Percentiles rank a stretch among this genome's conserved stretches.
Evolutionary conservation across 352 stramenopile genomes (phyloP).

Genomic region (Phytophthora multivora): DNA sequence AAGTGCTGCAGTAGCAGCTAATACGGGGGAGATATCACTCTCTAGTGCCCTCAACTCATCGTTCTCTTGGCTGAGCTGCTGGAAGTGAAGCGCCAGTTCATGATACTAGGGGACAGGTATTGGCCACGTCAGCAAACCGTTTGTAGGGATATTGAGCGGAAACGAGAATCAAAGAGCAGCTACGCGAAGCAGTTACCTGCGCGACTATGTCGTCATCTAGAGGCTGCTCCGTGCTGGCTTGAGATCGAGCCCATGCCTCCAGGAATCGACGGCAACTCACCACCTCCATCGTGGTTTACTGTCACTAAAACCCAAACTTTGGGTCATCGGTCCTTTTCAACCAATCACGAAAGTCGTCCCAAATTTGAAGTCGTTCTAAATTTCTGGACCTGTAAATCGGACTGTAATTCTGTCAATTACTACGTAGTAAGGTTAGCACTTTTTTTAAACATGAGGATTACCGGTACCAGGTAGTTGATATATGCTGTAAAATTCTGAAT

Average conservation of each 20-base stretch:
- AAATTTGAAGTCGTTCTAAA: too few relatives aligned
- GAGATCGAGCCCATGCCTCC: slow-evolving; percentile 56
- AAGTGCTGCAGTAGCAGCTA: slow-evolving; percentile 31
- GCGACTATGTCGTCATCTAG: slow-evolving; percentile 3
- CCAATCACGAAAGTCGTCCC: too few relatives aligned
- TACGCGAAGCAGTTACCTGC: slow-evolving; percentile 15
- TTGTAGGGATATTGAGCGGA: neutral
- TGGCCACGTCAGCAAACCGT: slow-evolving; percentile 13
- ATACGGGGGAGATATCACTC: slow-evolving; percentile 17
- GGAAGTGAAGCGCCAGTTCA: slow-evolving; percentile 43
- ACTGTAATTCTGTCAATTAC: too few relatives aligned
- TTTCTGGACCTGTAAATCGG: too few relatives aligned
- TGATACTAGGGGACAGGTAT: slow-evolving; percentile 31
- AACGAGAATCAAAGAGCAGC: neutral
- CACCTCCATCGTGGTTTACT: too few relatives aligned
- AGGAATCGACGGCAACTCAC: slow-evolving; percentile 68
- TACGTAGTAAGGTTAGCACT: too few relatives aligned
- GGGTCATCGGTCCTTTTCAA: too few relatives aligned
- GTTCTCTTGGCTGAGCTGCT: slow-evolving; percentile 25
- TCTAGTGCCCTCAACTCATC: slow-evolving; percentile 33
- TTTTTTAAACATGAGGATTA: too few relatives aligned
- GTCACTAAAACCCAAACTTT: too few relatives aligned
- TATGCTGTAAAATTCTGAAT: too few relatives aligned
- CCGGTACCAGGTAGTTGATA: too few relatives aligned
- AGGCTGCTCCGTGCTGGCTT: slow-evolving; percentile 27